These are phyloP conservation scores for Coleophoma cylindrospora DNA, from an alignment of 2,329 filamentous ascomycete species.

Conservation along the genomic window DNA sequence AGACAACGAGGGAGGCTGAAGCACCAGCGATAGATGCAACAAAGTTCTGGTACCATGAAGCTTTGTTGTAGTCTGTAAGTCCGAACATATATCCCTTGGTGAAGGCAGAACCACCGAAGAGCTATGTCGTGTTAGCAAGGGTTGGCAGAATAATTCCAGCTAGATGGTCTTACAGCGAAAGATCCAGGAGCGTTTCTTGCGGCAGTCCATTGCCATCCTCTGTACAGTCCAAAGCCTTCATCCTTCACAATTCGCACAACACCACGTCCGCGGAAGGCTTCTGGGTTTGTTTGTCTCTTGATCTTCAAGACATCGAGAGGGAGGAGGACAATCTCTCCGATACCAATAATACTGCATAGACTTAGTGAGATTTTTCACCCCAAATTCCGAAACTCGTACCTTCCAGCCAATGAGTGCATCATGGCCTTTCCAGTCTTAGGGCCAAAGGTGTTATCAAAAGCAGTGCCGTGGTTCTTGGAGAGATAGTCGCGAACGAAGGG, in stretches of 20 bases:
- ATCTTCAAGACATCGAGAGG: constrained; percentile 98
- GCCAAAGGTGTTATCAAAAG: constrained; percentile 87
- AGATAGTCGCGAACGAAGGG: constrained; percentile 92
- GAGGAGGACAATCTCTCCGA: constrained; percentile 92
- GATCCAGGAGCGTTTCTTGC: constrained; percentile 95
- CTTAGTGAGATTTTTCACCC: no score
- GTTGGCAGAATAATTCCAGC: not conserved
- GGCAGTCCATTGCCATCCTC: constrained; percentile 96
- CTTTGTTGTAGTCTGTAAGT: constrained; percentile 91
- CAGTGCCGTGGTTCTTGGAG: constrained; percentile 68
- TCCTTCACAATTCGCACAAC: constrained; percentile 85
- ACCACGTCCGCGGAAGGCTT: constrained; percentile 92
- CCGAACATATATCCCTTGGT: constrained; percentile 95
- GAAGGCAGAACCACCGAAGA: constrained; percentile 95
- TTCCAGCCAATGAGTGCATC: constrained; percentile 94
- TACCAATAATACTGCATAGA: constrained; percentile 72
- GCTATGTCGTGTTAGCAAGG: constrained; percentile 40
- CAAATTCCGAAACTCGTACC: constrained; percentile 39
- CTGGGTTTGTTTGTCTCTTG: constrained; percentile 98
- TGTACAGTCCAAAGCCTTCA: constrained; percentile 92
- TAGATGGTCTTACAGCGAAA: constrained; percentile 70
- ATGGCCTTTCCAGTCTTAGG: constrained; percentile 98
- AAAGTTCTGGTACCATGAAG: constrained; percentile 94
- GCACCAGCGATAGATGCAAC: constrained; percentile 93
- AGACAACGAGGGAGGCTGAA: constrained; percentile 90